A percentile compares a stretch with the other conserved stretches of the same genome.
Evolutionary conservation across 345 rosid genomes (phyloP).

Genomic region (Excoecaria cochinchinensis): DNA sequence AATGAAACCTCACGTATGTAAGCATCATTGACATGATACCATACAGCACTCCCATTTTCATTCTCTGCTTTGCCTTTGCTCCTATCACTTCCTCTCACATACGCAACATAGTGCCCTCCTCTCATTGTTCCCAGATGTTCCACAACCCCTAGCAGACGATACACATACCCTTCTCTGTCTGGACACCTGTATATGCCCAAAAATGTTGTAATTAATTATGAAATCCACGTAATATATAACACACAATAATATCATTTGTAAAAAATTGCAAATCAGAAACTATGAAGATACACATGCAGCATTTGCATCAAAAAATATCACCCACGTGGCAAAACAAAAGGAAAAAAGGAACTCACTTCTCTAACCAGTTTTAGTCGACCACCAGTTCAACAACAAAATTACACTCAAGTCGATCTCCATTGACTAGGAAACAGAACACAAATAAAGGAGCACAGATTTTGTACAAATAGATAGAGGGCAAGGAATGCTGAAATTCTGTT

Average conservation of each 20-base stretch:
- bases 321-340: background rate
- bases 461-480: background rate
- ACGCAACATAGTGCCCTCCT: constrained; percentile 93
- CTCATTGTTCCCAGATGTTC: constrained; percentile 95
- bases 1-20: constrained; percentile 61
- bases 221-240: background rate
- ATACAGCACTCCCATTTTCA: constrained; percentile 35
- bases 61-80: constrained; percentile 31
- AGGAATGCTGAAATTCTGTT: background rate
- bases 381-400: background rate
- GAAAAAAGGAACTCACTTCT: background rate
- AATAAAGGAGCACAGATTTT: background rate
- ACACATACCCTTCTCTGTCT: constrained; percentile 38
- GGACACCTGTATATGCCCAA: constrained; percentile 38
- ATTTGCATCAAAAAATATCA: background rate
- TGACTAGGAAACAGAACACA: background rate
- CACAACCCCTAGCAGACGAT: constrained; percentile 72
- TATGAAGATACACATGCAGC: background rate
- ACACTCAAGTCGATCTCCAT: background rate
- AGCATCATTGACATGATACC: constrained; percentile 78
- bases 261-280: background rate
- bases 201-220: background rate
- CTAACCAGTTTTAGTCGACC: background rate
- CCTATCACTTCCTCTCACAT: constrained; percentile 56
- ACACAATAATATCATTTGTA: background rate